A percentile compares a stretch with the other conserved stretches of the same genome.
phyloP scores from a whole-genome alignment of 768 basidiomycete species.

The Kondoa subrosea region DNA sequence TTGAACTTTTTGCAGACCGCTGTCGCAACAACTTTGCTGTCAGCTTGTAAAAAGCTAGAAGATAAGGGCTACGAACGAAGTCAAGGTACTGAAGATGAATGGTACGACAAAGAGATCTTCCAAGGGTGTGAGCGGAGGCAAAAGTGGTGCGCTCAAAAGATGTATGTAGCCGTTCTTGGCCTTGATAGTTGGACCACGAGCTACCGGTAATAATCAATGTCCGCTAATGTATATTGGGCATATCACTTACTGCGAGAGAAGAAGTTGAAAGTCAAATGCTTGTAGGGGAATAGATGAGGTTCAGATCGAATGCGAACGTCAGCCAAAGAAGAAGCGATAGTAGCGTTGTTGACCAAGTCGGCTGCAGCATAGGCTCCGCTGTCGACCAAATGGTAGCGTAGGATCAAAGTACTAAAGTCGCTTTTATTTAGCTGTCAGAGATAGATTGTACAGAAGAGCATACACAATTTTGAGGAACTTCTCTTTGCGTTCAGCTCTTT shows the following conservation, averaged over 20 bases:
- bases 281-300: constrained; percentile 9
- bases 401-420: constrained; percentile 14
- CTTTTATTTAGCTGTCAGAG: constrained; percentile 29
- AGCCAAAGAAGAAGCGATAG: constrained; percentile 25
- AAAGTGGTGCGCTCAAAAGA: constrained; percentile 25
- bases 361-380: constrained; percentile 11
- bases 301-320: constrained; percentile 15
- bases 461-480: constrained; percentile 33
- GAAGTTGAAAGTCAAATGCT: constrained; percentile 32
- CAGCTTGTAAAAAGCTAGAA: neutral
- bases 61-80: constrained; percentile 29
- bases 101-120: constrained; percentile 33
- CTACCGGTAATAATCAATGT: neutral
- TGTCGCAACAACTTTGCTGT: neutral
- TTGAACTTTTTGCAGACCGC: constrained; percentile 7
- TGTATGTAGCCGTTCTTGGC: constrained; percentile 32
- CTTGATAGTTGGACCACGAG: constrained; percentile 29
- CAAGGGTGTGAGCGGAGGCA: constrained; percentile 33
- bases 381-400: constrained; percentile 15
- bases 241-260: constrained; percentile 27
- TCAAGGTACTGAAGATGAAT: constrained; percentile 32
- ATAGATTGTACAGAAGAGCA: constrained; percentile 24
- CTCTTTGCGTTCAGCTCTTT: constrained; percentile 15
- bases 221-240: neutral
- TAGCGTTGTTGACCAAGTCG: constrained; percentile 32